These are phyloP conservation scores for Hypoxylon rickii DNA, from an alignment of 495 filamentous ascomycete species.

Conservation along the genomic window DNA sequence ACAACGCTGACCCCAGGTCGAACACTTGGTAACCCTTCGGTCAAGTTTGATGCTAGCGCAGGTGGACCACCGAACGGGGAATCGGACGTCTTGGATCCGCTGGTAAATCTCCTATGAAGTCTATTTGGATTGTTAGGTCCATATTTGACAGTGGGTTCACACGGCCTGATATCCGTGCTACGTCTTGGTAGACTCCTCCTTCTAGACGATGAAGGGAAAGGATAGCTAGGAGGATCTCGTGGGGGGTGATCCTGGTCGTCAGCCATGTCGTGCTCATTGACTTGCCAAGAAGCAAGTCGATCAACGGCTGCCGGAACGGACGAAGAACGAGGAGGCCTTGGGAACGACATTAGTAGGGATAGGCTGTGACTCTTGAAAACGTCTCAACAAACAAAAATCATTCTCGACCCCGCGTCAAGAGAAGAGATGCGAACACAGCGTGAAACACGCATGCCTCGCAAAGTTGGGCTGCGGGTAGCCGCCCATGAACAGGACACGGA, in stretches of 20 bases:
- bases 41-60: conserved; percentile 1
- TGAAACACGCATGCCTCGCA: conserved; percentile 35
- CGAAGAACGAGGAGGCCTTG: conserved; percentile 30
- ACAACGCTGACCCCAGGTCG: conserved; percentile 1
- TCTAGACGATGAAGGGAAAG: conserved; percentile 17
- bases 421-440: conserved; percentile 20
- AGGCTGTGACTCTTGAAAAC: conserved; percentile 10
- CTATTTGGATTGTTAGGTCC: conserved; percentile 18
- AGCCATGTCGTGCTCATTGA: conserved; percentile 32
- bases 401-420: conserved; percentile 10
- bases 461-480: conserved; percentile 29
- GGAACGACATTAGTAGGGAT: conserved; percentile 23
- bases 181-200: conserved; percentile 31
- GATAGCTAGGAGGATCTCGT: conserved; percentile 24
- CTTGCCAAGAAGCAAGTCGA: conserved; percentile 26
- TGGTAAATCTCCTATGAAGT: conserved; percentile 23
- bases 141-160: conserved; percentile 13
- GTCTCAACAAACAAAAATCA: conserved; percentile 15
- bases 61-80: neutral
- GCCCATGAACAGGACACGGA: conserved; percentile 24
- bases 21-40: conserved; percentile 7
- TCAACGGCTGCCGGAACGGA: conserved; percentile 30
- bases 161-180: conserved; percentile 20
- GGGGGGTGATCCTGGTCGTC: conserved; percentile 28
- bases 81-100: conserved; percentile 16